phyloP scores from a whole-genome alignment of 164 flowering plant genomes.

The Warburgia ugandensis region DNA sequence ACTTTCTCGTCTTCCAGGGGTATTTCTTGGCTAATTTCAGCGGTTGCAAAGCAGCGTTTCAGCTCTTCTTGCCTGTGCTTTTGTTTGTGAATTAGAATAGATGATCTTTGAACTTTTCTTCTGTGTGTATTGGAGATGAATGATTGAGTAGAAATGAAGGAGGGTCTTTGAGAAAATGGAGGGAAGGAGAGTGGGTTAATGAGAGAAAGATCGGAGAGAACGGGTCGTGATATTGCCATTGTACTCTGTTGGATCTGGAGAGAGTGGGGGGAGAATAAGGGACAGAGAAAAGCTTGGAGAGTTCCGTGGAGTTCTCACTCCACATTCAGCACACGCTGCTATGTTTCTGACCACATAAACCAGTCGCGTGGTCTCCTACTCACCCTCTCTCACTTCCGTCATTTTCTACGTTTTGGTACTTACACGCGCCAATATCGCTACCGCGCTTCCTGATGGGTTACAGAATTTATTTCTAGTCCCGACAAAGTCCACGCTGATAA shows the following conservation, averaged over 20 bases:
- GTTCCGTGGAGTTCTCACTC: not conserved
- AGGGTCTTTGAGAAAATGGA: slow-evolving; percentile 6
- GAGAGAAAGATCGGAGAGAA: slow-evolving; percentile 9
- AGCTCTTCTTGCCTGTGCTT: slow-evolving; percentile 7
- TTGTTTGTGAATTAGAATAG: too few relatives aligned
- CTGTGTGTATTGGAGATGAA: slow-evolving; percentile 5
- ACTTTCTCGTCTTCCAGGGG: slow-evolving; percentile 23
- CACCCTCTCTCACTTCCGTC: too few relatives aligned
- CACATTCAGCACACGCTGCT: not conserved
- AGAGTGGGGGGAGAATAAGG: not conserved
- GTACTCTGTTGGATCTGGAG: not conserved
- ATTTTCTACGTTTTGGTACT: too few relatives aligned
- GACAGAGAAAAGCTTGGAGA: not conserved
- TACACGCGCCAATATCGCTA: too few relatives aligned
- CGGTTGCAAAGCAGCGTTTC: slow-evolving; percentile 20
- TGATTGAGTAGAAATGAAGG: not conserved
- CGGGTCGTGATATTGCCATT: slow-evolving; percentile 4
- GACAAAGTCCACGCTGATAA: too few relatives aligned
- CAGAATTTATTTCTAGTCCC: too few relatives aligned
- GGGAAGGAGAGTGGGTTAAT: slow-evolving; percentile 14
- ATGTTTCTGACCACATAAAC: not conserved
- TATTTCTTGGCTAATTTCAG: slow-evolving; percentile 20
- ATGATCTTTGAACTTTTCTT: too few relatives aligned
- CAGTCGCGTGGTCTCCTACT: not conserved
- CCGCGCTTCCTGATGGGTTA: too few relatives aligned